Evolutionary conservation across 2,329 filamentous ascomycete species (phyloP), one percentile per base, ranked within the genome.

Genomic region (Fusarium cyanostomum): DNA sequence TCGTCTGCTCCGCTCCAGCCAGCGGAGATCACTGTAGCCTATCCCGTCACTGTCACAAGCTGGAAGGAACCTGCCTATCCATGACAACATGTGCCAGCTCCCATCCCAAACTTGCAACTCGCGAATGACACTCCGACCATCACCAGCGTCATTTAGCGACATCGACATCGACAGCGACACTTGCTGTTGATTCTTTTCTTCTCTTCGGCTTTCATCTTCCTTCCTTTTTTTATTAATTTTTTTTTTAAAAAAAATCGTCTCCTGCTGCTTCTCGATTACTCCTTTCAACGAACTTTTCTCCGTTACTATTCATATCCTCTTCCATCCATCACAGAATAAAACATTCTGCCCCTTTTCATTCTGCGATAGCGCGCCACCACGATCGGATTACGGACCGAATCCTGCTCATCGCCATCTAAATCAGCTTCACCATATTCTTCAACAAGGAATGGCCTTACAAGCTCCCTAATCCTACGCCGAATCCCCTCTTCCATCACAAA

Each of bases 91-190:
- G 39, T 51, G 38, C 38, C 28, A 44, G 49, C 49, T 43, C 38
- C 39, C 21, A 28, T 43, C 38, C 39, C 21, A 28, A 51, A 52
- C 38, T 18, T 24, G 50, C 30, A 46, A 45, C 50, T 53, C 33
- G 51, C 30, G 16, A 46, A 48, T 34, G 21, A 48, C 42, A 48
- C 57, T 61, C 59, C 64, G 66, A 53, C 63, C 51, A 64, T 44
- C 59, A 66, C 50, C 64, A 56, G 64, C 63, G 62, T 59, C 62
- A 65, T 65, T 56, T 49, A 51, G 59, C 59, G 52, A 64, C 59
- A 46, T 52, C n/a, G 51, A 46, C 26, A 18, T 13, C 27, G 34
- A 30, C 21, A 16, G 26, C 11, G n/a, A 33, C 31, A 33, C 31
- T 35, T 53, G 27, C 37, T 51, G 46, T 37, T 51, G 16, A 31